Evolutionary conservation across 2,329 filamentous ascomycete genomes (phyloP).

Genomic region (Paecilomyces dactylethromorphus): DNA sequence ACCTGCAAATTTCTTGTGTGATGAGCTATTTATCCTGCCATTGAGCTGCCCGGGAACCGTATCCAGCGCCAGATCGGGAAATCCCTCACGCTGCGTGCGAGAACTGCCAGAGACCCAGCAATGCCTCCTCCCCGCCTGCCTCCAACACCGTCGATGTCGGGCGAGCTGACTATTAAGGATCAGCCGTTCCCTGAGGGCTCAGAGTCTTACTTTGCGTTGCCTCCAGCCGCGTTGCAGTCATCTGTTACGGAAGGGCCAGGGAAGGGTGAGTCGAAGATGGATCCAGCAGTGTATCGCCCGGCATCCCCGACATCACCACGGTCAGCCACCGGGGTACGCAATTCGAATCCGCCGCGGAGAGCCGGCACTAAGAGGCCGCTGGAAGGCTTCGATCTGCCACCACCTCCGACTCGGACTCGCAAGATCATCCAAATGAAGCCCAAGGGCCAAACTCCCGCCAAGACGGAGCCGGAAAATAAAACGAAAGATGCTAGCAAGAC

Average conservation of each 20-base stretch:
- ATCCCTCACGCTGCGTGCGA: not conserved
- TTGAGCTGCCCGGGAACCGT: not conserved
- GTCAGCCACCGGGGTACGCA: slow-evolving; percentile 14
- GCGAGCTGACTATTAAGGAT: slow-evolving; percentile 31
- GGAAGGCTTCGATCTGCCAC: slow-evolving; percentile 68
- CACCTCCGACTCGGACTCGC: slow-evolving; percentile 81
- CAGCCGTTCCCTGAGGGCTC: slow-evolving; percentile 20
- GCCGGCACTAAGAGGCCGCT: slow-evolving; percentile 34
- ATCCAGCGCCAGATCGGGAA: not conserved
- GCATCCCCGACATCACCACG: slow-evolving; percentile 29
- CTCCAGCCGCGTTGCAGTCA: slow-evolving; percentile 28
- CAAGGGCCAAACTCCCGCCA: slow-evolving; percentile 23
- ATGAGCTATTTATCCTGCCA: not conserved
- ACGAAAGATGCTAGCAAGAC: slow-evolving; percentile 14
- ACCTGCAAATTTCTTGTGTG: not conserved
- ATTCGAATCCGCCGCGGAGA: slow-evolving; percentile 19
- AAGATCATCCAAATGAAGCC: slow-evolving; percentile 99
- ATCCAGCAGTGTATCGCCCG: slow-evolving; percentile 17
- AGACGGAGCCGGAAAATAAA: slow-evolving; percentile 3
- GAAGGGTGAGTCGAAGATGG: slow-evolving; percentile 16
- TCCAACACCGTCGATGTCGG: slow-evolving; percentile 33
- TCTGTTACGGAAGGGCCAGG: slow-evolving; percentile 14
- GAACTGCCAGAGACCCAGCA: not conserved
- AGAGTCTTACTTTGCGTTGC: slow-evolving; percentile 27
- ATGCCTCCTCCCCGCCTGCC: slow-evolving; percentile 30